Base-by-base conservation (phyloP, 2,329 filamentous ascomycete genomes). In the Trichoderma afroharzianum region DNA sequence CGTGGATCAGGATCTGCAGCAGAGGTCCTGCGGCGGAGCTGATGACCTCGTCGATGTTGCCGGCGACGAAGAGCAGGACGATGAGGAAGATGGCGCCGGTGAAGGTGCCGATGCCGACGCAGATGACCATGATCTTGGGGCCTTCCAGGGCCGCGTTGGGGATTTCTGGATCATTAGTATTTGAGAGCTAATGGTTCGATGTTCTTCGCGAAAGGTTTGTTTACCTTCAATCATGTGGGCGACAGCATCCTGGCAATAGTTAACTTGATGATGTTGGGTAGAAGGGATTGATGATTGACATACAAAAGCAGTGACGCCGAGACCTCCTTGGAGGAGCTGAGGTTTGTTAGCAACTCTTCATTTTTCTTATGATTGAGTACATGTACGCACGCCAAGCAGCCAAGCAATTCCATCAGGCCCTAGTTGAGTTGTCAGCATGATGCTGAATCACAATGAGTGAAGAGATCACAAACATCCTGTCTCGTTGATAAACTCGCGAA, bases 31-130 rank as follows among this genome's bases (percentile, higher is more conserved):
- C 85, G 0, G 84, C 74, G 0, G 88, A 88, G 0, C 77, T 77
- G 71, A 90, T 90, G 59, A 91, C 87, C 0, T 81, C 78, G 26
- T 87, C 80, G 61, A 90, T 83, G 72, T 91, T 85, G 3, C 86
- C 86, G 7, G 89, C 84, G 32, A 91, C 89, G 67, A 92, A 92
- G 1, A 93, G 85, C 1, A 92, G 81, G 43, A 89, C 86, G 58
- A 87, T 83, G 26, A 92, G 81, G 77, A 91, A 92, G 64, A 91
- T 80, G 69, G 88, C 88, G 1, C 90, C 90, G 0, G 90, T 91
- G 3, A 86, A 81, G 26, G 88, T 88, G 12, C 90, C 90, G 62
- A 92, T 92, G 7, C 81, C 81, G 36, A 91, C 88, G 73, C 88
- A 91, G 70, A 85, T 86, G 14, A 92, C 68, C 79, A 81, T 81